Evolutionary conservation across 2,329 filamentous ascomycete species (phyloP), one percentile per base, ranked within the genome.

Genomic region (Capronia americana): DNA sequence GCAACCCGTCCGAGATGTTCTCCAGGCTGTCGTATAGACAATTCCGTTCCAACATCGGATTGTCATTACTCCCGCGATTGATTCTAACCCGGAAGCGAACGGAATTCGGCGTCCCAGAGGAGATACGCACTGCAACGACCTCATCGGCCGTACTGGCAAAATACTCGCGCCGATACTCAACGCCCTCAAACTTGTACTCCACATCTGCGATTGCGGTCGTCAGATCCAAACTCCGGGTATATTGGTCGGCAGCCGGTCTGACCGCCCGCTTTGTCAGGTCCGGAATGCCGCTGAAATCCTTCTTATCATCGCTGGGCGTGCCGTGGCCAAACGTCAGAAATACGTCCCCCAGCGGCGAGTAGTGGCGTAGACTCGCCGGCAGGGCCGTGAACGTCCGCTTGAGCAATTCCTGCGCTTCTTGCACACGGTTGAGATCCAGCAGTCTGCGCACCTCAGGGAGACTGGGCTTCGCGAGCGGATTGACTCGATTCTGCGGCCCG

Each of bases 71-170:
- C 26, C 57, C 57, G 10, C 57, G 57, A 10, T 38, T 60, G 41
- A 60, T 14, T 34, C 56, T 28, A 2, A 57, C 34, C 8, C 41
- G 41, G 26, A 60, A 60, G 12, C 26, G 44, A 14, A 60, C 26
- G 34, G 57, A 32, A 23, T 34, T 30, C 20, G 41, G 17, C 4
- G 41, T 14, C 8, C 20, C 34, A 4, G 24, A 60, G 8, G 57
- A 32, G 5, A 60, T n/a, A n/a, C 57, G 41, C 14, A 51, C 57
- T 20, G 44, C 41, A 12, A 84, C 68, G 1, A 80, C 75, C 26
- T 77, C 74, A 30, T 82, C 78, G 0, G 81, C 77, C 61, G 78
- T 77, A 65, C 79, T 82, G 30, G 80, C 79, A 51, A 84, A 72
- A 12, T 75, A 72, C 61, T 84, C 76, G 8, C 82, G 76, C 34